These are phyloP conservation scores for Solioccasus polychromus DNA, from an alignment of 768 basidiomycete species.

Conservation along the genomic window DNA sequence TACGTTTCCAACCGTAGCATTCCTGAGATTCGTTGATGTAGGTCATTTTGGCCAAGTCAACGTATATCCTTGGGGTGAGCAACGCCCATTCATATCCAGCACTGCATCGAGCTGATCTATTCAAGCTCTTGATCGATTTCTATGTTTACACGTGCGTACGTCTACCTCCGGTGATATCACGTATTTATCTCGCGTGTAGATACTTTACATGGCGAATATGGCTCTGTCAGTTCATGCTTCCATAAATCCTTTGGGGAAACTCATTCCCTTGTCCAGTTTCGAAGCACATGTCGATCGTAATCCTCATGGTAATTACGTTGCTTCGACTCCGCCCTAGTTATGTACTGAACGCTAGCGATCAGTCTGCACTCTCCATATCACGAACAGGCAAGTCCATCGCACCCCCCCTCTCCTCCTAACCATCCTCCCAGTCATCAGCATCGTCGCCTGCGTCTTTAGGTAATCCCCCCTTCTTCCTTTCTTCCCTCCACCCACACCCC, in stretches of 20 bases:
- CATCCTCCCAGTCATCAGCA: constrained; percentile 15
- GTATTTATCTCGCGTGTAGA: constrained; percentile 1
- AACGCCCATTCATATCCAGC: neutral
- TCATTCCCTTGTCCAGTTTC: constrained; percentile 17
- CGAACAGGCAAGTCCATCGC: constrained; percentile 16
- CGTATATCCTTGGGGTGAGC: constrained; percentile 24
- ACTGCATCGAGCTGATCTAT: constrained; percentile 1
- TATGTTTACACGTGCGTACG: constrained; percentile 23
- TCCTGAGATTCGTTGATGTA: neutral
- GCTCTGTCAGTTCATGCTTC: constrained; percentile 17
- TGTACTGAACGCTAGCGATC: neutral
- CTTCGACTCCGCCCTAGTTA: neutral
- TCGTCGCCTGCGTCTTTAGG: constrained; percentile 14
- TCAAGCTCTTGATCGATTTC: constrained; percentile 26
- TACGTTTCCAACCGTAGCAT: constrained; percentile 5
- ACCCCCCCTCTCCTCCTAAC: neutral
- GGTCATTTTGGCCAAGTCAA: constrained; percentile 9
- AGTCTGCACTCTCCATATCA: constrained; percentile 18
- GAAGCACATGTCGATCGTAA: constrained; percentile 10
- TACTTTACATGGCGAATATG: constrained; percentile 32
- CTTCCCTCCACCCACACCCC: neutral
- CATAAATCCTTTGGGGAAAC: neutral
- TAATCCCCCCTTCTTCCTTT: neutral
- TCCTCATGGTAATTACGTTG: constrained; percentile 21
- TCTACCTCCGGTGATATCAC: neutral